Evolutionary conservation across 2,329 filamentous ascomycete genomes (phyloP), one percentile per base, ranked within the genome.

Genomic region (Monascus ruber): DNA sequence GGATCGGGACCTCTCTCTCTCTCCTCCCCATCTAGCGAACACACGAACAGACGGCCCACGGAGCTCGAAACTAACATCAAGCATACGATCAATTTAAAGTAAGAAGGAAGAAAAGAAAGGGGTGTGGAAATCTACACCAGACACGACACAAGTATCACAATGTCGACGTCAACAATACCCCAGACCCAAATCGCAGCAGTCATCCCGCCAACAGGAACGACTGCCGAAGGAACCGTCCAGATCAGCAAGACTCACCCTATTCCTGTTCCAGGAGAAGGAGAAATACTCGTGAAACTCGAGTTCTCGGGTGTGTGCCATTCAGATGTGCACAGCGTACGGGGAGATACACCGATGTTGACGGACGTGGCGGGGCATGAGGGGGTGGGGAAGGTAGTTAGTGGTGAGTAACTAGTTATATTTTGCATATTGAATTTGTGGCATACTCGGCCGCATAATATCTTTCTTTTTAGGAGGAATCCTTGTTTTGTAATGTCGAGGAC

Each of bases 221-320:
- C 48, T 25, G 38, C 40, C 26, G 43, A 45, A 25, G 46, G 45
- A 6, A 45, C 43, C 26, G 47, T 60, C 17, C 38, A 48, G 25
- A 56, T 60, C 33, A 45, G 34, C 38, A 46, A 39, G 25, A 51
- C 49, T 24, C 47, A 50, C 4, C 51, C 57, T 2, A 54, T 70
- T 2, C 60, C 67, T 11, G 45, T 47, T 5, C 66, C 66, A 0
- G 47, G 47, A 4, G 43, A 59, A 1, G 58, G 63, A 4, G 64
- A 70, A 40, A 42, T 70, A n/a, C 57, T 70, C 9, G 56, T 70
- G 31, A 69, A 70, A 42, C 53, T 70, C 6, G 66, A 70, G 43
- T 69, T 54, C 47, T 68, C 64, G 0, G 67, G 67, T 0, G 63
- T 70, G 24, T 70, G 67, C 37, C 66, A 70, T 50, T 69, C 66